Evolutionary conservation across 225 moss, liverwort and hornwort species (phyloP).

Genomic region (Takakia lepidozioides): DNA sequence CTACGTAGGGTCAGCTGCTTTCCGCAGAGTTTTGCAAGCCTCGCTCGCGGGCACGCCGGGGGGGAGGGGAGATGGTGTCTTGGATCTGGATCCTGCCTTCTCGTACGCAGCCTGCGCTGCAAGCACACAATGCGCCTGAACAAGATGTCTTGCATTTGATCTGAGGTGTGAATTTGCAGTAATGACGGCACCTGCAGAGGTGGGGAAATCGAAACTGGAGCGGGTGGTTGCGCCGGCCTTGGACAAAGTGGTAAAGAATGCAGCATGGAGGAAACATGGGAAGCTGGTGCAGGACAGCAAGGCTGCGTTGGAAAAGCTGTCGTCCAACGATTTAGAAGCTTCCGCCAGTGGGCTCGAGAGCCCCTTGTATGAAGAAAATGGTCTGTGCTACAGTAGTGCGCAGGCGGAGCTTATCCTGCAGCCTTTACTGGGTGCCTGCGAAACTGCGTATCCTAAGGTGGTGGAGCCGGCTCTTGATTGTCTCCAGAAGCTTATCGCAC

Average conservation of each 20-base stretch:
- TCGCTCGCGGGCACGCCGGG: too few species aligned
- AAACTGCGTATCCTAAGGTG: slow-evolving; percentile 72
- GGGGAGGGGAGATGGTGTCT: too few species aligned
- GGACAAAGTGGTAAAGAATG: slow-evolving; percentile 93
- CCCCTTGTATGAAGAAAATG: slow-evolving; percentile 77
- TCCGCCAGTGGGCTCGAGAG: slow-evolving; percentile 57
- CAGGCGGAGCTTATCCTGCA: slow-evolving; percentile 86
- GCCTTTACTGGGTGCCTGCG: slow-evolving; percentile 88
- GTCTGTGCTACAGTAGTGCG: slow-evolving; percentile 56
- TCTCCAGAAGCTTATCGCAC: slow-evolving; percentile 91
- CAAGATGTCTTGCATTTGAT: too few species aligned
- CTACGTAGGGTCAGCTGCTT: too few species aligned
- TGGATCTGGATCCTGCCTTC: too few species aligned
- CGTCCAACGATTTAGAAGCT: slow-evolving; percentile 38
- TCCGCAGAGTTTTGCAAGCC: too few species aligned
- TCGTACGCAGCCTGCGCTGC: too few species aligned
- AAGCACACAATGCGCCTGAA: too few species aligned
- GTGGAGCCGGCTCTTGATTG: slow-evolving; percentile 99
- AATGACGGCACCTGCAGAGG: slow-evolving; percentile 53
- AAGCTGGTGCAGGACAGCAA: slow-evolving; percentile 97
- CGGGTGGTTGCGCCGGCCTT: slow-evolving; percentile 82
- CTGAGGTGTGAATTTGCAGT: too few species aligned
- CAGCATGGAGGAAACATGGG: slow-evolving; percentile 93
- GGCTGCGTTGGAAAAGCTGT: slow-evolving; percentile 70
- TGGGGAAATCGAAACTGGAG: slow-evolving; percentile 79